These are phyloP conservation scores for Sarocladium brachiariae DNA, from an alignment of 2,329 filamentous ascomycete species.

Conservation along the genomic window DNA sequence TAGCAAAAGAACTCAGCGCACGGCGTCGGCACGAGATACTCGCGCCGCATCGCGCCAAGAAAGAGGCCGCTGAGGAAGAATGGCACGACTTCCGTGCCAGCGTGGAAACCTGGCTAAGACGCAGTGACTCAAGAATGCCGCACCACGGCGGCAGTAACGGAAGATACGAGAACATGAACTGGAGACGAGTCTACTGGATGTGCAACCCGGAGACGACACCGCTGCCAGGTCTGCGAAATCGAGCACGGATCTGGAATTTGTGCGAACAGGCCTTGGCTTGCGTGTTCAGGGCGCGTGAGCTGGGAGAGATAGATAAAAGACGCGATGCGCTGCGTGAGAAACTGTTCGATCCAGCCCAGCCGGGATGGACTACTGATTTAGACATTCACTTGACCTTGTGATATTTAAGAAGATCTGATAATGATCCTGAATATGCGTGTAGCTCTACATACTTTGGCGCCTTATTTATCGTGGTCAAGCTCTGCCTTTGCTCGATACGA, in stretches of 20 bases:
- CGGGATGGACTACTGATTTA: too few species aligned
- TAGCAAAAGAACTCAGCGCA: neutral
- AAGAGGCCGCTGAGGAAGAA: neutral
- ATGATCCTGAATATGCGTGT: too few species aligned
- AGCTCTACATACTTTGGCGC: too few species aligned
- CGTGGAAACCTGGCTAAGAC: neutral
- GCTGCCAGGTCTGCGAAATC: neutral
- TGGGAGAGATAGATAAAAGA: neutral
- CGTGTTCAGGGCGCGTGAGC: neutral
- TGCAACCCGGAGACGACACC: neutral
- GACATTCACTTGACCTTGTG: too few species aligned
- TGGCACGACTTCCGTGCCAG: neutral
- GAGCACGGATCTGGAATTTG: slow-evolving; percentile 1
- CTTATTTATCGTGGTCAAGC: too few species aligned
- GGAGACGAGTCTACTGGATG: neutral
- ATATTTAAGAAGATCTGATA: too few species aligned
- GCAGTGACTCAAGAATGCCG: neutral
- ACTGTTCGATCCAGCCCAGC: neutral
- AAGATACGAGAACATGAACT: neutral
- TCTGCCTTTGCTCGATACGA: too few species aligned
- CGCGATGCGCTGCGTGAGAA: neutral
- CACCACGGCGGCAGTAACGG: neutral
- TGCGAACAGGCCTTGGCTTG: neutral
- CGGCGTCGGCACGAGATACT: neutral
- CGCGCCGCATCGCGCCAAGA: neutral